Evolutionary conservation across 352 stramenopile species (phyloP).

Genomic region (Phytophthora quininea): DNA sequence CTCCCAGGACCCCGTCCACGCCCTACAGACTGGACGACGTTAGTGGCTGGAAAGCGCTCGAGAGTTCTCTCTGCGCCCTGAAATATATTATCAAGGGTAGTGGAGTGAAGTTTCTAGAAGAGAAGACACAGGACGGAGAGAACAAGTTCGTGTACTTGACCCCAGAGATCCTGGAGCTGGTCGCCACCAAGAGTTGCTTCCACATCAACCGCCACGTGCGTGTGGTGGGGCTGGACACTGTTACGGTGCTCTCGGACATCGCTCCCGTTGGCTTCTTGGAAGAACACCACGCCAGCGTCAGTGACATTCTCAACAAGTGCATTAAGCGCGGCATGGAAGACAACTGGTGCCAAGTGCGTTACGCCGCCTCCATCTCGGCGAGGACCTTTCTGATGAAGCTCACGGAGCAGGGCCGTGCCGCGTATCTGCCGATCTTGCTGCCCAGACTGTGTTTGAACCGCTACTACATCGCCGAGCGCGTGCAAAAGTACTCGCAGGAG

Average conservation of each 20-base stretch:
- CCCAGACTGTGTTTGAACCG: slow-evolving; percentile 97
- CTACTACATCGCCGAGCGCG: slow-evolving; percentile 96
- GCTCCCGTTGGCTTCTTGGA: slow-evolving; percentile 58
- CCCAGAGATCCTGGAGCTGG: slow-evolving; percentile 62
- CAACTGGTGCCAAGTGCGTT: slow-evolving; percentile 98
- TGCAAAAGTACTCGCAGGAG: slow-evolving; percentile 96
- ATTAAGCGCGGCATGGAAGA: slow-evolving; percentile 90
- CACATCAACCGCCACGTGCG: slow-evolving; percentile 97
- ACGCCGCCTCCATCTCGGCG: slow-evolving; percentile 92
- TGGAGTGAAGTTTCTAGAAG: slow-evolving; percentile 65
- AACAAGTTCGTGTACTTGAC: slow-evolving; percentile 66
- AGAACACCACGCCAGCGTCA: slow-evolving; percentile 38
- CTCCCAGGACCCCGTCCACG: slow-evolving; percentile 73
- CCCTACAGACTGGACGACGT: slow-evolving; percentile 94
- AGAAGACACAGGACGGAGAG: slow-evolving; percentile 14
- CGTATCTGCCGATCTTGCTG: slow-evolving; percentile 86
- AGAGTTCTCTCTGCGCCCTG: slow-evolving; percentile 91
- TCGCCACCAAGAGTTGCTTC: slow-evolving; percentile 82
- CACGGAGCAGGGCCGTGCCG: slow-evolving; percentile 42
- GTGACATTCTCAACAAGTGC: slow-evolving; percentile 62
- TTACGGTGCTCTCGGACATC: slow-evolving; percentile 68
- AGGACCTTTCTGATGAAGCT: slow-evolving; percentile 90
- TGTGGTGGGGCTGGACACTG: slow-evolving; percentile 84
- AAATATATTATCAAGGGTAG: slow-evolving; percentile 88
- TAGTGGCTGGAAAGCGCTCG: slow-evolving; percentile 95